Evolutionary conservation across 2,329 filamentous ascomycete species (phyloP).

Genomic region (Penicillium concentricum): DNA sequence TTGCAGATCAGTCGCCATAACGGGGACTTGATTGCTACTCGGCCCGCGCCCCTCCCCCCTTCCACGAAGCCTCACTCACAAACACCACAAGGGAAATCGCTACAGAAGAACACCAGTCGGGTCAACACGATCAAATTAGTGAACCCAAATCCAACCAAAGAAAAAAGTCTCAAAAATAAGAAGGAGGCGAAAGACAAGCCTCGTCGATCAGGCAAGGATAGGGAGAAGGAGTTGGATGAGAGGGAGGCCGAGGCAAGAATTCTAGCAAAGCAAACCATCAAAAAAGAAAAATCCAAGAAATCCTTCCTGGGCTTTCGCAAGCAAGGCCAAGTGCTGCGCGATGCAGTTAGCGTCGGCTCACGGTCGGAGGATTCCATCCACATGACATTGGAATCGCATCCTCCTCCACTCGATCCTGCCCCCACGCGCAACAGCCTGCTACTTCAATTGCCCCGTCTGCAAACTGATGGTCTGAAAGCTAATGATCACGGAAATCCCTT

Average conservation of each 20-base stretch:
- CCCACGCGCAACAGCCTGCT: conserved; percentile 15
- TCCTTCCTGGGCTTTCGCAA: conserved; percentile 4
- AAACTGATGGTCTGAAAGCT: conserved; percentile 20
- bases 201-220: neutral
- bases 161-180: conserved; percentile 4
- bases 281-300: conserved; percentile 3
- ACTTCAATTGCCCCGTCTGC: conserved; percentile 22
- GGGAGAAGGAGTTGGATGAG: neutral
- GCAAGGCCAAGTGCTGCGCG: neutral
- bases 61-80: conserved; percentile 18
- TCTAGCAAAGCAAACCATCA: neutral
- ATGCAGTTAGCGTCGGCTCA: neutral
- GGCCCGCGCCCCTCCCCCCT: conserved; percentile 33
- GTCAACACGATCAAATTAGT: neutral
- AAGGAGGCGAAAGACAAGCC: neutral
- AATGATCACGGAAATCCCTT: conserved; percentile 9
- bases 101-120: neutral
- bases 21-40: conserved; percentile 34
- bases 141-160: neutral
- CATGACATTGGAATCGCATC: neutral
- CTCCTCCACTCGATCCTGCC: neutral
- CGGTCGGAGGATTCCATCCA: conserved; percentile 3
- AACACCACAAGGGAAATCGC: neutral
- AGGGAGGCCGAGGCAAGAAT: neutral
- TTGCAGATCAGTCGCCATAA: conserved; percentile 36